Evolutionary conservation across 1,284 basidiomycete genomes (phyloP).

Genomic region (Gomphus sp.): DNA sequence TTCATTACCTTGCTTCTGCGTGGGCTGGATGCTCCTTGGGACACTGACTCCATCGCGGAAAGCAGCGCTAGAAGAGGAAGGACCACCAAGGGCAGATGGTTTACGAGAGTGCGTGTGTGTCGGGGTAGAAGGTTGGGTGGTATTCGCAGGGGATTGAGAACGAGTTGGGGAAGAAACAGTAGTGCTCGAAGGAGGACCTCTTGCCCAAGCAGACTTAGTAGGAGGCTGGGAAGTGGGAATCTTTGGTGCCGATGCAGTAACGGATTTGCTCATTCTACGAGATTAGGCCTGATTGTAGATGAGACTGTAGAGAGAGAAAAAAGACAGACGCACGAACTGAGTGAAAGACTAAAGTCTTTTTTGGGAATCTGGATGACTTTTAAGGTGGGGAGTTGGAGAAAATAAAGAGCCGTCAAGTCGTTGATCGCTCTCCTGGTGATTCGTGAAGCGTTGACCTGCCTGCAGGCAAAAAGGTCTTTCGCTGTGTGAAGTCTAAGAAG

Average conservation of each 20-base stretch:
- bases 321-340: conserved; percentile 43
- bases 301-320: conserved; percentile 11
- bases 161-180: conserved; percentile 46
- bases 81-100: conserved; percentile 59
- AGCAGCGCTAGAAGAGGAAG: conserved; percentile 30
- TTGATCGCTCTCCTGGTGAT: background rate
- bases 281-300: conserved; percentile 12
- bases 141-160: conserved; percentile 51
- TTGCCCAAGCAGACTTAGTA: conserved; percentile 74
- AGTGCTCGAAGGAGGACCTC: conserved; percentile 61
- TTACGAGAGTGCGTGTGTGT: conserved; percentile 67
- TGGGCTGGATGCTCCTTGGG: conserved; percentile 43
- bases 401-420: conserved; percentile 5
- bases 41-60: conserved; percentile 70
- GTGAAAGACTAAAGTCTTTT: conserved; percentile 17
- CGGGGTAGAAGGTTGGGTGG: conserved; percentile 35
- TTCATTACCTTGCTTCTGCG: conserved; percentile 53
- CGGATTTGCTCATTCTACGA: conserved; percentile 78
- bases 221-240: conserved; percentile 53
- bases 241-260: conserved; percentile 61
- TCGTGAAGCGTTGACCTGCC: conserved; percentile 81
- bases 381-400: conserved; percentile 43
- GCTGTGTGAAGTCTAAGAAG: background rate
- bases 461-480: conserved; percentile 53
- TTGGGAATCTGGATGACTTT: conserved; percentile 35